Percentiles rank a stretch among this genome's conserved stretches.
Evolutionary conservation across 352 stramenopile genomes (phyloP).

Genomic region (Thraustochytrium aureum): DNA sequence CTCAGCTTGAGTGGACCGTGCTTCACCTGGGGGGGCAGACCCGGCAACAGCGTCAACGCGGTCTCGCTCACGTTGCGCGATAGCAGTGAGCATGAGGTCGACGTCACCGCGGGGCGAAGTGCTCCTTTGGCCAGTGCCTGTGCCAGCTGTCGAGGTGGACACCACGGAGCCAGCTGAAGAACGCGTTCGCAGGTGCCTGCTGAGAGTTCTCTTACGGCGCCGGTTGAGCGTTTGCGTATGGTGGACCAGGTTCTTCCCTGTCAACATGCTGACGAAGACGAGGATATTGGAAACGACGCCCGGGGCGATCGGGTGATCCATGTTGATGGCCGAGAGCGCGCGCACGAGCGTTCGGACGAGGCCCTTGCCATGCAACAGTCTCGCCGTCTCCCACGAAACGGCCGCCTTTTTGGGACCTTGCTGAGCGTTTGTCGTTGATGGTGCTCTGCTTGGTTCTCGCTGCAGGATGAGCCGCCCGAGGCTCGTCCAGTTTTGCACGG

Average conservation of each 20-base stretch:
- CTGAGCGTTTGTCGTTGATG: not conserved
- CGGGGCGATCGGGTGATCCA: conserved; percentile 36
- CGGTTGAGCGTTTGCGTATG: not conserved
- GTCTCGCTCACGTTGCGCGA: conserved; percentile 11
- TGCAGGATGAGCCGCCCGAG: conserved; percentile 29
- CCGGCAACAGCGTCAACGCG: no score
- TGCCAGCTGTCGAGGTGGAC: not conserved
- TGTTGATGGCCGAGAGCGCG: conserved; percentile 18
- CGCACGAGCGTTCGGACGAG: conserved; percentile 12
- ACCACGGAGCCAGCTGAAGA: not conserved
- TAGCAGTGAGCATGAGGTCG: conserved; percentile 25
- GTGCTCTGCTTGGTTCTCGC: not conserved
- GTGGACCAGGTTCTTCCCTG: not conserved
- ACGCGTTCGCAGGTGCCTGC: not conserved
- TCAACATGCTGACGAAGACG: conserved; percentile 17
- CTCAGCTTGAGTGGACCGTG: no score
- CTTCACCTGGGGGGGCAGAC: no score
- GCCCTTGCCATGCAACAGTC: conserved; percentile 11
- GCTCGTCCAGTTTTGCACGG: conserved; percentile 41
- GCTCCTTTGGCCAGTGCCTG: not conserved
- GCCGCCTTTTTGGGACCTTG: no score
- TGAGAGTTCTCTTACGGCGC: not conserved
- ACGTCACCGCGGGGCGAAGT: not conserved
- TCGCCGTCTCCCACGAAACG: conserved; percentile 37
- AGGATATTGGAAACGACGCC: conserved; percentile 26